A percentile compares a stretch with the other conserved stretches of the same genome.
phyloP scores from a whole-genome alignment of 306 rosid genomes.

The Albizia julibrissin region DNA sequence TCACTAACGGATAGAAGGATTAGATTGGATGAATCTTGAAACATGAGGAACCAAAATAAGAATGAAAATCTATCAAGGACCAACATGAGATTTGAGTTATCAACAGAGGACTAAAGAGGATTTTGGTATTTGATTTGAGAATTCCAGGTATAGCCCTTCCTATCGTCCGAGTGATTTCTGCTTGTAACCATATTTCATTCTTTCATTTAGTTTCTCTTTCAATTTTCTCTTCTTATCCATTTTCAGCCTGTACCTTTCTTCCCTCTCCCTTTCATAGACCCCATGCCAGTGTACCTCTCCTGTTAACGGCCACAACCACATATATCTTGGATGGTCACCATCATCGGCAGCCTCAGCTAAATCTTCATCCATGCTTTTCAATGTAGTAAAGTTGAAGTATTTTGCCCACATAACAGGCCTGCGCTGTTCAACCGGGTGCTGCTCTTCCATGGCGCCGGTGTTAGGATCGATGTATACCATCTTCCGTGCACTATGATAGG shows the following conservation, averaged over 20 bases:
- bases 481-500: constrained; percentile 89
- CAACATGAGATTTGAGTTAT: neutral
- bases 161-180: constrained; percentile 87
- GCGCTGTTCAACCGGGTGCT: constrained; percentile 80
- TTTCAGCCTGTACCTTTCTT: constrained; percentile 84
- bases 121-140: constrained; percentile 23
- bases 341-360: constrained; percentile 95
- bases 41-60: neutral
- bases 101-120: neutral
- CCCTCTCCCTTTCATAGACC: constrained; percentile 89
- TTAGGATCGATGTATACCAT: constrained; percentile 81
- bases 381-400: constrained; percentile 63
- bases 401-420: constrained; percentile 80
- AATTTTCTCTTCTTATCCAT: constrained; percentile 95
- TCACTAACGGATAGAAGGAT: neutral
- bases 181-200: constrained; percentile 80
- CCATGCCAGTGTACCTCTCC: constrained; percentile 99
- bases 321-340: constrained; percentile 63
- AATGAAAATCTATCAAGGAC: neutral
- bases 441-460: constrained; percentile 78
- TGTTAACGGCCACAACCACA: constrained; percentile 91
- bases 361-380: constrained; percentile 95
- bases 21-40: neutral
- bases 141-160: constrained; percentile 32
- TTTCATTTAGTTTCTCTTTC: constrained; percentile 69